phyloP scores from a whole-genome alignment of 257 asterid genomes.

The Jacaranda mimosifolia region DNA sequence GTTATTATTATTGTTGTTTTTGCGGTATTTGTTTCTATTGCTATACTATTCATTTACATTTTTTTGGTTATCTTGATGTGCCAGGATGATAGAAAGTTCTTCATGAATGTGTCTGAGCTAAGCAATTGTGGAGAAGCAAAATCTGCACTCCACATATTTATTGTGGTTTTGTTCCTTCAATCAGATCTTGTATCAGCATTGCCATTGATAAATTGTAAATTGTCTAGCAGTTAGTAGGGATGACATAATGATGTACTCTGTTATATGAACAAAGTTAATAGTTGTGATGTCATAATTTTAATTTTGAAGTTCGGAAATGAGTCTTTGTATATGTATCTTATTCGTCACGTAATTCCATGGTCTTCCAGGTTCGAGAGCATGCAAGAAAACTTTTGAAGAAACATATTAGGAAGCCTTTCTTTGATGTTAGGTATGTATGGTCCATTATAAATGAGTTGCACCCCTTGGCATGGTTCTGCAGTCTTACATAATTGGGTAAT shows the following conservation, averaged over 20 bases:
- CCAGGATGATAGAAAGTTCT: no score
- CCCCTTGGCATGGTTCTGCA: not conserved
- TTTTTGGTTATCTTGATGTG: no score
- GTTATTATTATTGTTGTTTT: not conserved
- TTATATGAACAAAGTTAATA: not conserved
- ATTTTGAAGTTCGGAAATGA: slow-evolving; percentile 1
- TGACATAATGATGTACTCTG: not conserved
- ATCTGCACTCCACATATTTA: no score
- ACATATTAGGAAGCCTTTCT: slow-evolving; percentile 88
- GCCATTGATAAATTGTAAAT: no score
- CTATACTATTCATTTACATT: no score
- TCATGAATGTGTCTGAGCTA: no score
- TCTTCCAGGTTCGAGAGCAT: slow-evolving; percentile 87
- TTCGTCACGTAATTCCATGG: slow-evolving; percentile 25
- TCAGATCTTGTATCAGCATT: no score
- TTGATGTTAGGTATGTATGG: slow-evolving; percentile 73
- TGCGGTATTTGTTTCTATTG: not conserved
- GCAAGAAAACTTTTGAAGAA: slow-evolving; percentile 98
- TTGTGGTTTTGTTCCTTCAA: no score
- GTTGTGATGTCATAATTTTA: not conserved
- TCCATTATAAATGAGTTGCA: slow-evolving; percentile 6
- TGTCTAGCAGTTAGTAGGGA: not conserved
- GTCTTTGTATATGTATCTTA: slow-evolving; percentile 3
- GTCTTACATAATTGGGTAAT: not conserved
- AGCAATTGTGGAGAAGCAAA: no score